A percentile compares a stretch with the other conserved stretches of the same genome.
These are phyloP conservation scores for Magnusiomyces magnusii DNA, from an alignment of 1,139 yeast genomes.

Conservation along the genomic window DNA sequence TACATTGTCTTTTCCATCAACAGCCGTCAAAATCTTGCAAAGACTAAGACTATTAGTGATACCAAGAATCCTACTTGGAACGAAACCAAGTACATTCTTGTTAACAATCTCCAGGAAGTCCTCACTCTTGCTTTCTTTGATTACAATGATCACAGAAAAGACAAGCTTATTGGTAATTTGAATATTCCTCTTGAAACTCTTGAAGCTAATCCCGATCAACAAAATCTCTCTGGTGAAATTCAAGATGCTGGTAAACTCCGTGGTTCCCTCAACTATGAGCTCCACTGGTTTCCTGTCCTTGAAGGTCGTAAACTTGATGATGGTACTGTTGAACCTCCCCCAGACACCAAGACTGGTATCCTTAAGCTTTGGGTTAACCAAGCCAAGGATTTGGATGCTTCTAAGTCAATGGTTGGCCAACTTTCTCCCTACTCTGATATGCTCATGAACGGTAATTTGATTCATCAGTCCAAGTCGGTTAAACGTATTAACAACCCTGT, in stretches of 20 bases:
- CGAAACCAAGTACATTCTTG: slow-evolving; percentile 63
- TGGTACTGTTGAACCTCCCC: slow-evolving; percentile 81
- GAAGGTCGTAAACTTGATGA: slow-evolving; percentile 71
- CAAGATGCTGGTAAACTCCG: slow-evolving; percentile 71
- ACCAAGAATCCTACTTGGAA: slow-evolving; percentile 76
- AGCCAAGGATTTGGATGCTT: slow-evolving; percentile 61
- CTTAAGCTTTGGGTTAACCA: slow-evolving; percentile 63
- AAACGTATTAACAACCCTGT: slow-evolving; percentile 62
- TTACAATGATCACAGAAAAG: slow-evolving; percentile 70
- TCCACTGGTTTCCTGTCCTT: slow-evolving; percentile 71
- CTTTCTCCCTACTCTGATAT: slow-evolving; percentile 67
- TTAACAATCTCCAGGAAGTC: slow-evolving; percentile 74
- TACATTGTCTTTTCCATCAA: slow-evolving; percentile 52
- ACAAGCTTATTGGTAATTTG: slow-evolving; percentile 69
- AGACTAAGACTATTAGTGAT: slow-evolving; percentile 57
- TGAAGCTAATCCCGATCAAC: slow-evolving; percentile 47
- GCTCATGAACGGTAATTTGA: slow-evolving; percentile 51
- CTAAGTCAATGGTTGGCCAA: slow-evolving; percentile 58
- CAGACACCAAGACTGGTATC: slow-evolving; percentile 91
- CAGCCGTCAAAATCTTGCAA: slow-evolving; percentile 49
- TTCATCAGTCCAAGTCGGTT: slow-evolving; percentile 48
- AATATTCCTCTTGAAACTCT: slow-evolving; percentile 65
- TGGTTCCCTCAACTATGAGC: slow-evolving; percentile 63
- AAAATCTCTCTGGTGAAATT: slow-evolving; percentile 48
- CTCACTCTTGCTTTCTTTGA: slow-evolving; percentile 63